These are phyloP conservation scores for Boletus barrowsii DNA, from an alignment of 768 basidiomycete genomes.

Conservation along the genomic window DNA sequence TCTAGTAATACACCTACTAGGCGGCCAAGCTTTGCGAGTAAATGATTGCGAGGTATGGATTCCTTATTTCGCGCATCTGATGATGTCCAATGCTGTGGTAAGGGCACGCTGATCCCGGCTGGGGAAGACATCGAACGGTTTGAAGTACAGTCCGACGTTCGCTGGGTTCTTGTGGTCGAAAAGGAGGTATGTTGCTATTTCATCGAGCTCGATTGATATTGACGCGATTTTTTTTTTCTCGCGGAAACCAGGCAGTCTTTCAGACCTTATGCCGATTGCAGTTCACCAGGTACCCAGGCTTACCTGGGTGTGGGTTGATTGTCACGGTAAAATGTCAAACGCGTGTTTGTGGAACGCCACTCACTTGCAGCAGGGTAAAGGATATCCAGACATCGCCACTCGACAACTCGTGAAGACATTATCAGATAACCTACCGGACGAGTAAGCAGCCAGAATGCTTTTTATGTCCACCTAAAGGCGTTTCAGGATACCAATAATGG, in stretches of 20 bases:
- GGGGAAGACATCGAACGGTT: slow-evolving; percentile 69
- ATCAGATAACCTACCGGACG: slow-evolving; percentile 57
- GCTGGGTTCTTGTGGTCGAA: slow-evolving; percentile 87
- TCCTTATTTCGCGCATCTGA: not conserved
- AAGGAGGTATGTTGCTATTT: slow-evolving; percentile 66
- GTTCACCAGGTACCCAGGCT: slow-evolving; percentile 45
- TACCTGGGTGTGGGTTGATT: slow-evolving; percentile 67
- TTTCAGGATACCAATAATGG: slow-evolving; percentile 69
- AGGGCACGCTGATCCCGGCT: slow-evolving; percentile 78
- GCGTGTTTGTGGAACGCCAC: not conserved
- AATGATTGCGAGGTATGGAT: slow-evolving; percentile 57
- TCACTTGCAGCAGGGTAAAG: slow-evolving; percentile 71
- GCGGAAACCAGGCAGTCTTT: slow-evolving; percentile 75
- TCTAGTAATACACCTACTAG: slow-evolving; percentile 53
- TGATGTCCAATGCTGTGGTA: not conserved
- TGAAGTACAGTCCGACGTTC: slow-evolving; percentile 47
- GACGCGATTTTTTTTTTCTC: not conserved
- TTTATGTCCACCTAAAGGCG: not conserved
- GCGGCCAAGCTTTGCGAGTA: slow-evolving; percentile 49
- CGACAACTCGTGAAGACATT: slow-evolving; percentile 78
- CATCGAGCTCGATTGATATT: not conserved
- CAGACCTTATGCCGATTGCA: slow-evolving; percentile 69
- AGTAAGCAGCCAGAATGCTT: slow-evolving; percentile 38
- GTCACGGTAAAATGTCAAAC: slow-evolving; percentile 57
- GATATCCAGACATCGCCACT: slow-evolving; percentile 93